These are phyloP conservation scores for Pseudocercospora cruenta DNA, from an alignment of 2,329 filamentous ascomycete species.

Conservation along the genomic window DNA sequence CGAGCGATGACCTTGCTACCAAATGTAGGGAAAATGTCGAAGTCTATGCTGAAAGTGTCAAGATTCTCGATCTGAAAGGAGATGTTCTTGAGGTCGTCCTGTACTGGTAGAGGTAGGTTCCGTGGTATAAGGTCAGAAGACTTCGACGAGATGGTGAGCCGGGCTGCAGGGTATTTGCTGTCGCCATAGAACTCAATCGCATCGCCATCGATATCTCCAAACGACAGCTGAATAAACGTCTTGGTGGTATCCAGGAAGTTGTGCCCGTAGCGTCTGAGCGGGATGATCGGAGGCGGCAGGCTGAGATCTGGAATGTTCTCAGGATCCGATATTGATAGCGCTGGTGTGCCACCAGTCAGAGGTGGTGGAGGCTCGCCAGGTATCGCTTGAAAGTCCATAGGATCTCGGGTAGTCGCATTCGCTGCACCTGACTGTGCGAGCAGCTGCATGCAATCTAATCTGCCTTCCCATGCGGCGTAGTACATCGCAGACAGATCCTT, in stretches of 20 bases:
- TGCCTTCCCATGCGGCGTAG: conserved; percentile 97
- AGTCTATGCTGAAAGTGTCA: conserved; percentile 90
- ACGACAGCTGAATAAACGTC: conserved; percentile 90
- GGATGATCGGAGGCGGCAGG: conserved; percentile 93
- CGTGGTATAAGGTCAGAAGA: conserved; percentile 93
- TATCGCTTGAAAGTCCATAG: conserved; percentile 40
- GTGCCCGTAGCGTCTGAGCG: conserved; percentile 89
- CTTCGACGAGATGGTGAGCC: conserved; percentile 95
- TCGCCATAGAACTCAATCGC: conserved; percentile 96
- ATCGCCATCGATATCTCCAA: conserved; percentile 72
- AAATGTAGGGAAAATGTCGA: conserved; percentile 96
- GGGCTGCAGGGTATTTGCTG: conserved; percentile 91
- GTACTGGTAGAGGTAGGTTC: conserved; percentile 92
- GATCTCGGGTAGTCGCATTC: conserved; percentile 14
- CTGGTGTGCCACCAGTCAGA: conserved; percentile 49
- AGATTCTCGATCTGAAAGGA: conserved; percentile 96
- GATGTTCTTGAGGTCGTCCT: conserved; percentile 90
- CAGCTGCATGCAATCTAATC: conserved; percentile 90
- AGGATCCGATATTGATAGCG: conserved; percentile 55
- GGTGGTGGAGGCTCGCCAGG: conserved; percentile 53
- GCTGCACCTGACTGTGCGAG: conserved; percentile 61
- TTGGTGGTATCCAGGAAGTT: conserved; percentile 95
- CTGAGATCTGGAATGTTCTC: conserved; percentile 92
- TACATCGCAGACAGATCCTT: conserved; percentile 95
- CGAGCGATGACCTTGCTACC: conserved; percentile 97